A percentile compares a stretch with the other conserved stretches of the same genome.
Conservation (phyloP, 1,284 basidiomycete genomes). For the Grifola frondosa region DNA sequence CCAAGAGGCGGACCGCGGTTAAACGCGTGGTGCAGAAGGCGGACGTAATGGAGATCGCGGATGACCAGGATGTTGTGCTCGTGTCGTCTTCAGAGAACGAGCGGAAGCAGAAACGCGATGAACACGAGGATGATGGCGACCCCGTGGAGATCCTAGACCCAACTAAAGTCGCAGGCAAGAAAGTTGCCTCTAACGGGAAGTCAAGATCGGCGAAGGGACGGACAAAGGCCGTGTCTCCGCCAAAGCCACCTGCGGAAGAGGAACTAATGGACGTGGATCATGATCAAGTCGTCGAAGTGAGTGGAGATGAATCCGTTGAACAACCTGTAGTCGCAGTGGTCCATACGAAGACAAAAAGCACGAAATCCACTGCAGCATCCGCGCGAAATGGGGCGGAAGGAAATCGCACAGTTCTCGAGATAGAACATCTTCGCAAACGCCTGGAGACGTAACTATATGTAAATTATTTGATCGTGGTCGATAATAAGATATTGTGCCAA, state of each 20-base stretch:
- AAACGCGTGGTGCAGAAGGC: background rate
- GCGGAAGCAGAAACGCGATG: slow-evolving; percentile 9
- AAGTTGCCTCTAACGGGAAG: slow-evolving; percentile 27
- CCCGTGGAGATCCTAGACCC: slow-evolving; percentile 10
- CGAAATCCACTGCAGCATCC: background rate
- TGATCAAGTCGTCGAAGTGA: slow-evolving; percentile 6
- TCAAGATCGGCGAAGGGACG: slow-evolving; percentile 13
- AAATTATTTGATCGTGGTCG: background rate
- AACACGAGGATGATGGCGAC: slow-evolving; percentile 20
- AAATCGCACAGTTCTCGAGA: slow-evolving; percentile 13
- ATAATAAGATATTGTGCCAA: background rate
- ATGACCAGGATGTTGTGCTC: slow-evolving; percentile 14
- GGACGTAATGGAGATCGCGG: slow-evolving; percentile 11
- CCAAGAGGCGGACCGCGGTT: slow-evolving; percentile 2
- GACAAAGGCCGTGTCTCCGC: slow-evolving; percentile 5
- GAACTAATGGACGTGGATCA: slow-evolving; percentile 14
- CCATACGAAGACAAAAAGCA: slow-evolving; percentile 14
- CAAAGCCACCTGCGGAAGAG: slow-evolving; percentile 1
- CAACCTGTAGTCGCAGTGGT: slow-evolving; percentile 6
- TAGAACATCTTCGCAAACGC: slow-evolving; percentile 22
- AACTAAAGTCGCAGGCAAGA: slow-evolving; percentile 14
- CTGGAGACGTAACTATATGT: slow-evolving; percentile 15
- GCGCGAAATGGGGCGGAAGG: slow-evolving; percentile 15
- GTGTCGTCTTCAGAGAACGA: slow-evolving; percentile 16
- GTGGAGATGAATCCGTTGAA: slow-evolving; percentile 16